Percentiles rank a stretch among this genome's conserved stretches.
These are phyloP conservation scores for Pseudogymnoascus sp. DNA, from an alignment of 2,329 filamentous ascomycete genomes.

Conservation along the genomic window DNA sequence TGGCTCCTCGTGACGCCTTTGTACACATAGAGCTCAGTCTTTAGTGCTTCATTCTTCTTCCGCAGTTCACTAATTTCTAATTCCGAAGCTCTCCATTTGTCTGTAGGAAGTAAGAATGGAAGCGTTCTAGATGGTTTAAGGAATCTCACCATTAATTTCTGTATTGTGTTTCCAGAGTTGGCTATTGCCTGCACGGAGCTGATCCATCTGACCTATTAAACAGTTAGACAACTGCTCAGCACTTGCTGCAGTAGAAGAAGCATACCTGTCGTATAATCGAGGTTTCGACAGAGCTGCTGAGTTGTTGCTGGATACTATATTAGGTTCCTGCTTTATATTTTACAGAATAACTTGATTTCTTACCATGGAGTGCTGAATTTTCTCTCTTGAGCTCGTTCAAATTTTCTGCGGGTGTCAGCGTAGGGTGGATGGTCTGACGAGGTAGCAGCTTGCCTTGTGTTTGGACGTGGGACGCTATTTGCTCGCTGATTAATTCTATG, in stretches of 20 bases:
- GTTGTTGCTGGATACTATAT: background rate
- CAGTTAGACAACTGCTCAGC: background rate
- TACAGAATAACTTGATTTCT: background rate
- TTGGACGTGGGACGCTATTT: background rate
- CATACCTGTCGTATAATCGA: background rate
- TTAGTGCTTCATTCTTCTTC: background rate
- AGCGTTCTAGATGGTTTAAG: background rate
- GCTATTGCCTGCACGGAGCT: background rate
- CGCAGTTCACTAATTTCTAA: background rate
- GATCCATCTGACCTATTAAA: background rate
- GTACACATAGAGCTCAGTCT: background rate
- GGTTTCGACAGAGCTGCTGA: background rate
- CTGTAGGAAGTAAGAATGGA: background rate
- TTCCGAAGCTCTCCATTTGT: background rate
- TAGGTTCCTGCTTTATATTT: background rate
- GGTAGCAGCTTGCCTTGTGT: background rate
- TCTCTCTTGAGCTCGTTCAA: background rate
- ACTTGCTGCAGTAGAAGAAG: background rate
- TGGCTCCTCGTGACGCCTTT: too few relatives aligned
- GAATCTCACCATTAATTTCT: background rate
- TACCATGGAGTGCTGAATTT: background rate
- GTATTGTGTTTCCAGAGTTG: background rate
- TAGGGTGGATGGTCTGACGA: background rate
- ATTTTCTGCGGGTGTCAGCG: too few relatives aligned
- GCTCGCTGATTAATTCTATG: background rate